Evolutionary conservation across 2,329 filamentous ascomycete species (phyloP).

Genomic region (Piedraia hortae): DNA sequence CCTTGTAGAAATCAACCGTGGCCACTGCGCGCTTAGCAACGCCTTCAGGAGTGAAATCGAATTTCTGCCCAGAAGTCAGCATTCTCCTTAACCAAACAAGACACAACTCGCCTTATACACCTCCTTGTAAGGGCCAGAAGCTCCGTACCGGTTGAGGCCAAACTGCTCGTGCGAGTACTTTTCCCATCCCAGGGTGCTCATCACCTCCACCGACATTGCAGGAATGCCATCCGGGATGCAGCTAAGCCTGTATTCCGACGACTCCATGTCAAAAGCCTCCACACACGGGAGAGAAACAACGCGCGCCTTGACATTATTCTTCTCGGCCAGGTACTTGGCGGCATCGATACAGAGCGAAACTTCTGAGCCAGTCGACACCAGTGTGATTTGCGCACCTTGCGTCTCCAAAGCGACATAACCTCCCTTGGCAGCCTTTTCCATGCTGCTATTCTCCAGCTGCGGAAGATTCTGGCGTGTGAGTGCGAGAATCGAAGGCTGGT

Average conservation of each 20-base stretch:
- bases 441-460: constrained; percentile 78
- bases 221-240: constrained; percentile 88
- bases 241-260: constrained; percentile 81
- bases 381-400: constrained; percentile 58
- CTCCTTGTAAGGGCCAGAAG: constrained; percentile 87
- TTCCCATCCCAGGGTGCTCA: constrained; percentile 96
- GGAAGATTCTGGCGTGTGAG: constrained; percentile 95
- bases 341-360: constrained; percentile 83
- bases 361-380: constrained; percentile 89
- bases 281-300: constrained; percentile 91
- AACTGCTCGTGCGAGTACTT: constrained; percentile 99
- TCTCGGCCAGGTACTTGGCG: constrained; percentile 68
- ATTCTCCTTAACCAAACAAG: constrained; percentile 7
- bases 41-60: constrained; percentile 95
- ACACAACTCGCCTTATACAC: constrained; percentile 47
- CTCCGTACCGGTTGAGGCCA: constrained; percentile 95
- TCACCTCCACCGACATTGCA: constrained; percentile 78
- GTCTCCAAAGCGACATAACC: constrained; percentile 75
- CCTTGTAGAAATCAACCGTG: constrained; percentile 96
- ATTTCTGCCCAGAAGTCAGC: constrained; percentile 38
- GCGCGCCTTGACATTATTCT: constrained; percentile 65
- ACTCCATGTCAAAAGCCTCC: constrained; percentile 83
- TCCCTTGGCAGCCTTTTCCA: constrained; percentile 79
- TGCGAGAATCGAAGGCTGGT: constrained; percentile 77
- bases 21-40: constrained; percentile 80